These are phyloP conservation scores for Fraxinus xanthoxyloides DNA, from an alignment of 305 asterid genomes.

Conservation along the genomic window DNA sequence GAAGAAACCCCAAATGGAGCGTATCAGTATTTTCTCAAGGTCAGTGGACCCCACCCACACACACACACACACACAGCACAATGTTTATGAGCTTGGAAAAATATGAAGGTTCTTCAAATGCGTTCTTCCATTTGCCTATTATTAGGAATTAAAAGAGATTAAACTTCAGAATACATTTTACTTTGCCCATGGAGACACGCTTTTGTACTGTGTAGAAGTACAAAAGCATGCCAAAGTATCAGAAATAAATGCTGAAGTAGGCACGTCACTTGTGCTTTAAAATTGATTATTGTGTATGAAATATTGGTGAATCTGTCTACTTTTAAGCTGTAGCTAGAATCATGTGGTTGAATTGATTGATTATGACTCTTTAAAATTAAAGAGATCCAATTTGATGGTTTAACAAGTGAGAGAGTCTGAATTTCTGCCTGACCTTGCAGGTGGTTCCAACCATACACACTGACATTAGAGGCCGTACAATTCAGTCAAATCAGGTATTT, in stretches of 20 bases:
- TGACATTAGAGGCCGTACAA: constrained; percentile 63
- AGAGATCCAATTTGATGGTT: constrained; percentile 8
- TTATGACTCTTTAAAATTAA: neutral
- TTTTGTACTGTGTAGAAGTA: neutral
- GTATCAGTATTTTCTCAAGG: constrained; percentile 89
- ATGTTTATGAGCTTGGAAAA: neutral
- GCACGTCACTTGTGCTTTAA: neutral
- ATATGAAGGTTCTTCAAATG: neutral
- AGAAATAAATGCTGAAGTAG: neutral
- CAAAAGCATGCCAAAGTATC: neutral
- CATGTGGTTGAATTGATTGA: neutral
- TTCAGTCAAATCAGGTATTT: constrained; percentile 87
- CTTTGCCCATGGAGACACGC: neutral
- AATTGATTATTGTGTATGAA: neutral
- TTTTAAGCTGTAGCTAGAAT: neutral
- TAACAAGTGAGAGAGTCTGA: constrained; percentile 14
- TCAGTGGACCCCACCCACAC: constrained; percentile 23
- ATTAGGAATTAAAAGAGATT: neutral
- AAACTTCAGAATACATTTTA: neutral
- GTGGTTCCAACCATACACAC: constrained; percentile 92
- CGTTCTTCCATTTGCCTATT: neutral
- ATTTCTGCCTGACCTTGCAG: constrained; percentile 46
- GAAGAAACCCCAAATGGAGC: constrained; percentile 67
- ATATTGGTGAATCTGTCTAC: neutral
- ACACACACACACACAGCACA: neutral